Evolutionary conservation across 495 filamentous ascomycete genomes (phyloP).

Genomic region (Xylaria castorea): DNA sequence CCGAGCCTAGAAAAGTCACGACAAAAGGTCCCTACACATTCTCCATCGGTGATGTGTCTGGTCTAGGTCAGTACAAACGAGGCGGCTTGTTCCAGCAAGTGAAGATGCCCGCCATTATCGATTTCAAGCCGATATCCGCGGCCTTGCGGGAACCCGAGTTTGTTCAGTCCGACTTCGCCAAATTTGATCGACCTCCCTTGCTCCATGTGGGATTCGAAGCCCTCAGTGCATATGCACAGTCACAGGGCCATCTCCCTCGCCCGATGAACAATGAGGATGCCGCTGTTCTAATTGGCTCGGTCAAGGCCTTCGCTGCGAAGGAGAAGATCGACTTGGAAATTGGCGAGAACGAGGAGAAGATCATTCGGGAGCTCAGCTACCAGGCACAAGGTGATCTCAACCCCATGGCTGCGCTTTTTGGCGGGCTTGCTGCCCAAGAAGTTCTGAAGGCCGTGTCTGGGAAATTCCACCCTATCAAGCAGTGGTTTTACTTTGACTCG

Average conservation of each 20-base stretch:
- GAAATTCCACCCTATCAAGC: constrained; percentile 91
- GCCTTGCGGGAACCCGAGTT: constrained; percentile 87
- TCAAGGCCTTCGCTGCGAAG: constrained; percentile 71
- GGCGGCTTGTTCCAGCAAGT: constrained; percentile 93
- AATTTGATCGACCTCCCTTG: constrained; percentile 91
- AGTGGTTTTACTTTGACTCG: constrained; percentile 97
- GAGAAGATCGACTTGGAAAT: constrained; percentile 78
- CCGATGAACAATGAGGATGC: constrained; percentile 88
- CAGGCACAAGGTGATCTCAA: constrained; percentile 93
- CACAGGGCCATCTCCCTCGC: constrained; percentile 74
- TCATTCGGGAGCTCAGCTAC: constrained; percentile 91
- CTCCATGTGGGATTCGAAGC: constrained; percentile 94
- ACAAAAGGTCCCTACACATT: constrained; percentile 98
- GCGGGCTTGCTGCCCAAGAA: constrained; percentile 93
- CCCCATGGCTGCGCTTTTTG: constrained; percentile 94
- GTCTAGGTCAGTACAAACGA: constrained; percentile 80
- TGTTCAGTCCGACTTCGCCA: constrained; percentile 93
- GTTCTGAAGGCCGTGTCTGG: constrained; percentile 96
- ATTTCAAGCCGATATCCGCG: constrained; percentile 79
- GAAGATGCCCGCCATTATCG: constrained; percentile 94
- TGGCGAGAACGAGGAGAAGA: constrained; percentile 91
- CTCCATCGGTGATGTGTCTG: constrained; percentile 91
- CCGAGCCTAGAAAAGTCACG: constrained; percentile 83
- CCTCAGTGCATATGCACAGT: constrained; percentile 79
- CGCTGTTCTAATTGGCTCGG: constrained; percentile 72